Evolutionary conservation across 1,284 basidiomycete species (phyloP).

Genomic region (Melanopsichium pennsylvanicum): DNA sequence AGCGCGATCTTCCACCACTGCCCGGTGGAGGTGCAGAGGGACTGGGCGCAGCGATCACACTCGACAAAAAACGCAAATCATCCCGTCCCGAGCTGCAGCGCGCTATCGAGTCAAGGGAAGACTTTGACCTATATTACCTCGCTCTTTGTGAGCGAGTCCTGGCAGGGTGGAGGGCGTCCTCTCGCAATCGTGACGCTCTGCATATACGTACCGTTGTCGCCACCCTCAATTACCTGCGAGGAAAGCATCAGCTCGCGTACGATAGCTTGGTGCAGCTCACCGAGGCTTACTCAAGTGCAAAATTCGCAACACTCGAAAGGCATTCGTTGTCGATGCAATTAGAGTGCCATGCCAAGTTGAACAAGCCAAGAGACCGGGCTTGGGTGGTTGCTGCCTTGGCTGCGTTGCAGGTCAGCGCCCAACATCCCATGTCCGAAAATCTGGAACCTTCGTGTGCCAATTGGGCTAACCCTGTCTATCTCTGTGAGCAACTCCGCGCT

Average conservation of each 20-base stretch:
- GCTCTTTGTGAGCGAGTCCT: slow-evolving; percentile 79
- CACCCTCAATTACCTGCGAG: slow-evolving; percentile 74
- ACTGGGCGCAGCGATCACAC: slow-evolving; percentile 5
- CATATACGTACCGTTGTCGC: slow-evolving; percentile 84
- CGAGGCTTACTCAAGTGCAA: slow-evolving; percentile 70
- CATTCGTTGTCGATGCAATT: slow-evolving; percentile 77
- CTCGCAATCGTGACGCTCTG: slow-evolving; percentile 81
- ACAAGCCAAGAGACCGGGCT: slow-evolving; percentile 73
- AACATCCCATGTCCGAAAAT: not conserved
- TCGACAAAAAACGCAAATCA: slow-evolving; percentile 16
- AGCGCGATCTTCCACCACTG: slow-evolving; percentile 38
- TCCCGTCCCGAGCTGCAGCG: slow-evolving; percentile 73
- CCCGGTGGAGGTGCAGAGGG: slow-evolving; percentile 9
- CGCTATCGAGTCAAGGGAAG: slow-evolving; percentile 70
- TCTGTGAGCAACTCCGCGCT: slow-evolving; percentile 38
- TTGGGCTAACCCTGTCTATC: slow-evolving; percentile 25
- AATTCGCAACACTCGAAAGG: slow-evolving; percentile 79
- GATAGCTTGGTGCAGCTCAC: slow-evolving; percentile 24
- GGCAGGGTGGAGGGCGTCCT: slow-evolving; percentile 78
- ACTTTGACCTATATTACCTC: slow-evolving; percentile 57
- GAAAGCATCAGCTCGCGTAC: slow-evolving; percentile 20
- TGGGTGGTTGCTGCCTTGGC: slow-evolving; percentile 73
- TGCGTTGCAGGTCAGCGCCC: slow-evolving; percentile 17
- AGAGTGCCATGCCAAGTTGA: slow-evolving; percentile 72
- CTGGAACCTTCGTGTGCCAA: slow-evolving; percentile 2